phyloP scores from a whole-genome alignment of 1,284 basidiomycete genomes.

The Leccinum variabile region DNA sequence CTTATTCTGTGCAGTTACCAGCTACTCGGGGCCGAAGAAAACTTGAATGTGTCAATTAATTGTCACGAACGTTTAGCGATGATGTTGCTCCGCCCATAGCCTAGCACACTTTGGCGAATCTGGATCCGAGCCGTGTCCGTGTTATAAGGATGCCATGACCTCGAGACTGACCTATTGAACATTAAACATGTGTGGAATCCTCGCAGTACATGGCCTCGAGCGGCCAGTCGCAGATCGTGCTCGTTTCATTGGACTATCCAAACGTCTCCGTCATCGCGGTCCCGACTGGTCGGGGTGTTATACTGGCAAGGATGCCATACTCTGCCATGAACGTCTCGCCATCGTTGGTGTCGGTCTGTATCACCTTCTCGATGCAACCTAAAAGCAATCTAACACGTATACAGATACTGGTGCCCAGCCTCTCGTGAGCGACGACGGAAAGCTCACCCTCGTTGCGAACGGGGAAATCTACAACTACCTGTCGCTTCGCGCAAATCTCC shows the following conservation, averaged over 20 bases:
- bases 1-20: no score
- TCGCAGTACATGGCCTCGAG: constrained; percentile 79
- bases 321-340: constrained; percentile 91
- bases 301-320: constrained; percentile 77
- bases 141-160: neutral
- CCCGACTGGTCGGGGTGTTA: constrained; percentile 97
- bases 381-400: constrained; percentile 13
- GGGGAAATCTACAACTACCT: constrained; percentile 99
- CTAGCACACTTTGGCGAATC: neutral
- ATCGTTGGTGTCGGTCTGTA: constrained; percentile 96
- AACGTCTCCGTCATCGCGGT: constrained; percentile 88
- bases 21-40: neutral
- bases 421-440: constrained; percentile 84
- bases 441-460: constrained; percentile 90
- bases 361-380: neutral
- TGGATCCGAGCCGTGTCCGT: neutral
- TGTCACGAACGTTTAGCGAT: neutral
- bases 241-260: constrained; percentile 81
- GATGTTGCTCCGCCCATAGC: neutral
- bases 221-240: constrained; percentile 69
- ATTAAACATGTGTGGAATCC: constrained; percentile 81
- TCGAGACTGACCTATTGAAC: neutral
- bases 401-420: constrained; percentile 97
- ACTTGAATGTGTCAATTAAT: neutral
- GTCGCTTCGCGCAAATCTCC: constrained; percentile 73